These are phyloP conservation scores for Rhodotorula sp. DNA, from an alignment of 1,284 basidiomycete species.

Conservation along the genomic window DNA sequence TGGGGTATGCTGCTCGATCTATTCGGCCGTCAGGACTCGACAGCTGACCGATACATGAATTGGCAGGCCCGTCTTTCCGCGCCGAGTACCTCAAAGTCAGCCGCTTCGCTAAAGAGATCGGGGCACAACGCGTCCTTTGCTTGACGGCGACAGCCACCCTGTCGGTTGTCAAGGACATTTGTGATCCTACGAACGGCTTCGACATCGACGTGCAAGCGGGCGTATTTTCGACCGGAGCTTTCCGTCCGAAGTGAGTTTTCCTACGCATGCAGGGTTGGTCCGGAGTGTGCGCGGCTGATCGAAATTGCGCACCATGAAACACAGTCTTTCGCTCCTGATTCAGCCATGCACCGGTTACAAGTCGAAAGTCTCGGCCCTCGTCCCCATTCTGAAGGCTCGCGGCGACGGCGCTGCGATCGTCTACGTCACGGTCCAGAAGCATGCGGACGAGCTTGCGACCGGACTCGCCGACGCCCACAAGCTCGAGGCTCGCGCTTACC, in stretches of 20 bases:
- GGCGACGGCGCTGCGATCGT: slow-evolving; percentile 49
- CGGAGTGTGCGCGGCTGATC: too few species aligned
- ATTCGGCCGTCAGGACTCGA: slow-evolving; percentile 8
- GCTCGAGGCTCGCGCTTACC: slow-evolving; percentile 47
- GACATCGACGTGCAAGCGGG: slow-evolving; percentile 34
- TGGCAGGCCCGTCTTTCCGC: slow-evolving; percentile 46
- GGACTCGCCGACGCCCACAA: slow-evolving; percentile 42
- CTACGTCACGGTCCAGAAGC: slow-evolving; percentile 48
- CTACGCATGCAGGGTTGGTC: too few species aligned
- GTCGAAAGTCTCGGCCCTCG: slow-evolving; percentile 31
- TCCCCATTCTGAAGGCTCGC: slow-evolving; percentile 29
- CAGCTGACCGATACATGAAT: neutral
- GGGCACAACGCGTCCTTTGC: slow-evolving; percentile 45
- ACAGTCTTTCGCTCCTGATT: slow-evolving; percentile 22
- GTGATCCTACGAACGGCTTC: slow-evolving; percentile 44
- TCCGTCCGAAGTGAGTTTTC: slow-evolving; percentile 22
- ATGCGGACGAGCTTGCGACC: slow-evolving; percentile 47
- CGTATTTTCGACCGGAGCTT: slow-evolving; percentile 37
- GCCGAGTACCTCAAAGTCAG: slow-evolving; percentile 44
- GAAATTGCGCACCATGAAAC: too few species aligned
- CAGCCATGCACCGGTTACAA: slow-evolving; percentile 19
- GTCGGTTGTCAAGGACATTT: slow-evolving; percentile 47
- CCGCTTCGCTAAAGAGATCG: slow-evolving; percentile 41
- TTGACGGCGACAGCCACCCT: slow-evolving; percentile 49
- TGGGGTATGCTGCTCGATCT: slow-evolving; percentile 50